Base-by-base conservation (phyloP, 129 eudicot genomes). In the Chrysanthemum makinoi region DNA sequence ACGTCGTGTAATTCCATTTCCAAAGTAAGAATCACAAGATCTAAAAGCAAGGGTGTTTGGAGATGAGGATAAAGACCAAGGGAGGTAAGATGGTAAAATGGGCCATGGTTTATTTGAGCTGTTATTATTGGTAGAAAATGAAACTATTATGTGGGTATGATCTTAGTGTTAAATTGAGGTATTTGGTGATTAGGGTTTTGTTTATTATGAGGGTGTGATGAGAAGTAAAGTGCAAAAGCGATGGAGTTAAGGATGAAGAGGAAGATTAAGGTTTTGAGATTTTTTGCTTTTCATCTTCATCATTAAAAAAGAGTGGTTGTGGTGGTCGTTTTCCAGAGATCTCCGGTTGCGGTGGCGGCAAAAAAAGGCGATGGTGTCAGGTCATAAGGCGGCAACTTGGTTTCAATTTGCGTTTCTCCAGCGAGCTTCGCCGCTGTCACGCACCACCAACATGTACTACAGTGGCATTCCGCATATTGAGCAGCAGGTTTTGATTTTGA, bases 81-180 rank as follows among this genome's bases (percentile, higher is more conserved):
- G 97, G 68, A 90, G 93, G 87, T 82, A 90, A 24, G 99, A 94
- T 3, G 99, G 93, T 14, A 94, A 74, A 46, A 85, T 80, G 3
- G 99, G 99, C 99, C 99, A 94, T 22, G 97, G 93, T 55, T 94
- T 89, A 20, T 77, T n/a, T n/a, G n/a, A n/a, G n/a, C n/a, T 35
- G 39, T 13, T 59, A 59, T 3, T 11, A 59, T 4, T 15, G 1
- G n/a, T 11, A 22, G 22, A 8, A 22, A 7, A n/a, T 17, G 6
- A 17, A 12, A 68, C 58, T 43, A 75, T 20, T 17, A 84, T 9
- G 7, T 14, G 3, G 10, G 75, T 17, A 33, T 1, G n/a, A 62
- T 47, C 33, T n/a, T n/a, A n/a, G n/a, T n/a, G n/a, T n/a, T n/a
- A 62, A 13, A 46, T 24, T 17, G 16, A 3, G 50, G 64, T 24